phyloP scores from a whole-genome alignment of 148 eudicot genomes.

The Amaranthus palmeri region DNA sequence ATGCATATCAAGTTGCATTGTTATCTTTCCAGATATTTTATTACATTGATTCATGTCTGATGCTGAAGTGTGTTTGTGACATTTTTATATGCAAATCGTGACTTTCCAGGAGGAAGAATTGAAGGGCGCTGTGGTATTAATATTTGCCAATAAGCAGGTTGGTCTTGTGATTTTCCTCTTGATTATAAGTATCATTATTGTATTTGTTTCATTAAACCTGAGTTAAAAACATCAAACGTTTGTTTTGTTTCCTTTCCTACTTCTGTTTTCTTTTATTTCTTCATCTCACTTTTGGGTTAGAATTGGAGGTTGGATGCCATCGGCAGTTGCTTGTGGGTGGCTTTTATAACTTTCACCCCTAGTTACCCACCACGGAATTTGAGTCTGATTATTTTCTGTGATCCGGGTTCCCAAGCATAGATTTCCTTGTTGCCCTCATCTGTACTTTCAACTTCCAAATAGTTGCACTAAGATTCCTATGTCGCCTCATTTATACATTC shows the following conservation, averaged over 20 bases:
- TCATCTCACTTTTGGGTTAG: no score
- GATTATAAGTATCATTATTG: not conserved
- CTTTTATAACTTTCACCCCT: no score
- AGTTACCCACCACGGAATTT: no score
- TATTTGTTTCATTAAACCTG: not conserved
- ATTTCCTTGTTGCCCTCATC: not conserved
- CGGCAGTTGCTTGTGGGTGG: not conserved
- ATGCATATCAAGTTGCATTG: constrained; percentile 5
- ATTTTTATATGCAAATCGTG: constrained; percentile 3
- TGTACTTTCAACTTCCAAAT: not conserved
- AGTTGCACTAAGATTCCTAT: not conserved
- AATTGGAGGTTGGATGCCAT: no score
- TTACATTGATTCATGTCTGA: not conserved
- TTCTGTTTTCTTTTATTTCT: no score
- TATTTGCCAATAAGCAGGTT: constrained; percentile 98
- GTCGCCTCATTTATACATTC: no score
- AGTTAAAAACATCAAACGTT: no score
- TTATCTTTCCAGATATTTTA: not conserved
- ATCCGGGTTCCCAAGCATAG: not conserved
- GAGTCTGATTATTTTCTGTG: not conserved
- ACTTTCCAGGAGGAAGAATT: constrained; percentile 91
- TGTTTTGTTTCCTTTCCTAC: no score
- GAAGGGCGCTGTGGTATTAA: constrained; percentile 88
- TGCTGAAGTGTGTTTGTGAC: not conserved
- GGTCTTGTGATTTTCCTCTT: constrained; percentile 1